phyloP scores from a whole-genome alignment of 176 grass and related monocot genomes.

The Zoysia pacifica region DNA sequence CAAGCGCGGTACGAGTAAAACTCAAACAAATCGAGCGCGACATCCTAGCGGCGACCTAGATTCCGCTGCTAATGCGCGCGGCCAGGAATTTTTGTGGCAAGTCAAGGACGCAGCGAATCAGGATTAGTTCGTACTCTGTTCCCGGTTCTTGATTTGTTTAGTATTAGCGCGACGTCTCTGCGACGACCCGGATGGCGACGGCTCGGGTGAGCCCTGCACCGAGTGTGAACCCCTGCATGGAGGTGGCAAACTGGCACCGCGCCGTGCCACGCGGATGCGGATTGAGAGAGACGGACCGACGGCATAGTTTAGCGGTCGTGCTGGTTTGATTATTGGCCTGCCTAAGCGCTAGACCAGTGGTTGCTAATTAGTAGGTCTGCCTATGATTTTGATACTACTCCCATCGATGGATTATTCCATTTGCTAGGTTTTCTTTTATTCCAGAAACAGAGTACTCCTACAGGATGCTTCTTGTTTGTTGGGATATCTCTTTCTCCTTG shows the following conservation, averaged over 20 bases:
- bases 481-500: not conserved
- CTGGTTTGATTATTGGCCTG: conserved; percentile 30
- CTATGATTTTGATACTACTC: not conserved
- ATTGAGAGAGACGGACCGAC: not conserved
- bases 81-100: not conserved
- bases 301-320: not conserved
- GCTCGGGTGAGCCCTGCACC: conserved; percentile 19
- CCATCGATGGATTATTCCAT: not conserved
- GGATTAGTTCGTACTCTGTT: not conserved
- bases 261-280: not conserved
- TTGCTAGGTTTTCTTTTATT: not conserved
- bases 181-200: conserved; percentile 14
- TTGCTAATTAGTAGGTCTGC: conserved; percentile 12
- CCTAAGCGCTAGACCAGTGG: not conserved
- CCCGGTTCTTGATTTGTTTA: not conserved
- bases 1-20: too few relatives aligned
- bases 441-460: not conserved
- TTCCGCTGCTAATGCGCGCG: not conserved
- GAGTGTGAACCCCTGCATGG: not conserved
- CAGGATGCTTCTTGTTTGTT: not conserved
- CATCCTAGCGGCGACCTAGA: not conserved
- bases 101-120: conserved; percentile 42
- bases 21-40: too few relatives aligned
- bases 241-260: not conserved
- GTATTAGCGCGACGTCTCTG: not conserved